Evolutionary conservation across 2,329 filamentous ascomycete species (phyloP).

Genomic region (Sporothrix pseudoabietina): DNA sequence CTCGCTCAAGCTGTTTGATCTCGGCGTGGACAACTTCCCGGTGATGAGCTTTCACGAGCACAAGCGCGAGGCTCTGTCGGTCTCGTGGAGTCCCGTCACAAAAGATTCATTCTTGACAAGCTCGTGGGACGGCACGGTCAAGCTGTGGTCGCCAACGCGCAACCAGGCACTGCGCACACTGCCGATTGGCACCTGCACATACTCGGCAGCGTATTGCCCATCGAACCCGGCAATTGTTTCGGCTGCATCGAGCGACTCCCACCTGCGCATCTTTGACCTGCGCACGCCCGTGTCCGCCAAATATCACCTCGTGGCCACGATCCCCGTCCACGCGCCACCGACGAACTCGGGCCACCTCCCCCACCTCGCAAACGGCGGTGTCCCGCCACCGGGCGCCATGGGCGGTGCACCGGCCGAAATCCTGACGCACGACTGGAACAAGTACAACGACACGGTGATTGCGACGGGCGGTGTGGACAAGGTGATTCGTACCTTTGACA

Average conservation of each 20-base stretch:
- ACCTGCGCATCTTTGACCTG: slow-evolving; percentile 88
- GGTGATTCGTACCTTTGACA: slow-evolving; percentile 85
- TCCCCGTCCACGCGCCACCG: slow-evolving; percentile 76
- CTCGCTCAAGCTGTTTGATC: slow-evolving; percentile 91
- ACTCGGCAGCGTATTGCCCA: slow-evolving; percentile 87
- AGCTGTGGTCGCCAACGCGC: slow-evolving; percentile 89
- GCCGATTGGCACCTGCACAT: slow-evolving; percentile 90
- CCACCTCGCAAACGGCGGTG: slow-evolving; percentile 35
- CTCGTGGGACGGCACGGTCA: slow-evolving; percentile 95
- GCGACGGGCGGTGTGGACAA: slow-evolving; percentile 90
- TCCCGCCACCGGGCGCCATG: slow-evolving; percentile 37
- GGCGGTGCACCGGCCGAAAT: slow-evolving; percentile 71
- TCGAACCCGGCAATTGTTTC: slow-evolving; percentile 84
- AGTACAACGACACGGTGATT: slow-evolving; percentile 82
- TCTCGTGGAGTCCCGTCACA: slow-evolving; percentile 86
- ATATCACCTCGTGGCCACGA: slow-evolving; percentile 80
- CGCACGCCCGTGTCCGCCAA: slow-evolving; percentile 81
- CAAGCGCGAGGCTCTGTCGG: slow-evolving; percentile 87
- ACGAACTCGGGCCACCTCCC: slow-evolving; percentile 42
- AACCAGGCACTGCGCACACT: slow-evolving; percentile 77
- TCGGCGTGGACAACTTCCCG: slow-evolving; percentile 78
- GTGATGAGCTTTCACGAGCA: slow-evolving; percentile 93
- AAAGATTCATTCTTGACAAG: slow-evolving; percentile 90
- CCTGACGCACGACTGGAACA: slow-evolving; percentile 98
- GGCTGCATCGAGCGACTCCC: slow-evolving; percentile 84